Percentiles rank a stretch among this genome's conserved stretches.
Conservation (phyloP, 176 grass and related monocot genomes). For the Zea luxurians region DNA sequence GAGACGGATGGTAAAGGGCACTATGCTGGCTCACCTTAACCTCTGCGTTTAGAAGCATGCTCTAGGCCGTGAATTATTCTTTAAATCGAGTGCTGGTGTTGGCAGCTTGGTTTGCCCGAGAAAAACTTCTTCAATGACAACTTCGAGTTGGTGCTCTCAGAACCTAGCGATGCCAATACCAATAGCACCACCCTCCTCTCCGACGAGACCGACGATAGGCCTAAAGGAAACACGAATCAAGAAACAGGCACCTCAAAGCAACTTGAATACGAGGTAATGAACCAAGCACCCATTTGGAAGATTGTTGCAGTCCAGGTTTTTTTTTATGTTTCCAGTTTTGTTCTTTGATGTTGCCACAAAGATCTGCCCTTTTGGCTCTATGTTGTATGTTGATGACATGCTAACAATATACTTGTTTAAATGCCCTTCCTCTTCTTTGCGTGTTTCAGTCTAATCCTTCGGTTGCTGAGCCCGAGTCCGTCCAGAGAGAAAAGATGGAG, state of each 20-base stretch:
- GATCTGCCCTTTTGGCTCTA: background rate
- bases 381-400: slow-evolving; percentile 1
- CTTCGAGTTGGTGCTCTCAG: slow-evolving; percentile 61
- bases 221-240: slow-evolving; percentile 54
- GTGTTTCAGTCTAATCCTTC: slow-evolving; percentile 54
- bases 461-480: slow-evolving; percentile 8
- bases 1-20: slow-evolving; percentile 65
- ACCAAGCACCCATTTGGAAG: background rate
- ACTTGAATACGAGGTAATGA: slow-evolving; percentile 70
- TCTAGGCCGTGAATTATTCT: slow-evolving; percentile 20
- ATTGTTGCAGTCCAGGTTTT: background rate
- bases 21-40: slow-evolving; percentile 31
- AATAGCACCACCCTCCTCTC: slow-evolving; percentile 78
- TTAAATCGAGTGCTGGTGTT: slow-evolving; percentile 41
- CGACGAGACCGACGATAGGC: slow-evolving; percentile 78
- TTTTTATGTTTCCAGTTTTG: slow-evolving; percentile 8
- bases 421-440: background rate
- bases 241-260: slow-evolving; percentile 52
- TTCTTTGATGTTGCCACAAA: background rate
- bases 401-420: slow-evolving; percentile 24
- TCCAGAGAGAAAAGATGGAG: slow-evolving; percentile 19
- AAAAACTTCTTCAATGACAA: slow-evolving; percentile 86
- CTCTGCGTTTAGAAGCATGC: slow-evolving; percentile 28
- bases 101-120: slow-evolving; percentile 72
- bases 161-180: slow-evolving; percentile 89